A percentile compares a stretch with the other conserved stretches of the same genome.
phyloP scores from a whole-genome alignment of 2,329 filamentous ascomycete genomes.

The Apiospora saccharicola region DNA sequence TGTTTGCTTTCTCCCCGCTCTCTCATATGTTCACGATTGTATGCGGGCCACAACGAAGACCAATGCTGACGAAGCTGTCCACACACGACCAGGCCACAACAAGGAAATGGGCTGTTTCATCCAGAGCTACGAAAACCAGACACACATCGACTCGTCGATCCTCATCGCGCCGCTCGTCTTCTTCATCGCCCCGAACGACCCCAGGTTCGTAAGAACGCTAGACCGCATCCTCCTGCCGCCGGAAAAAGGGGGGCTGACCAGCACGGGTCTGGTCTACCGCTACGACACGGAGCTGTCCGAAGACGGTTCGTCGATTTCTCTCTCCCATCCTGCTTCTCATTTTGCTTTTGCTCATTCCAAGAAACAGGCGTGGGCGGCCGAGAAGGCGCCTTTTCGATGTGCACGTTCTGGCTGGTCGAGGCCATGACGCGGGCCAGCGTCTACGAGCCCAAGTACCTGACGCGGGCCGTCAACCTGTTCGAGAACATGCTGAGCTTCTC shows the following conservation, averaged over 20 bases:
- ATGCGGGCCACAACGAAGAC: no score
- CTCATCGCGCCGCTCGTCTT: slow-evolving; percentile 81
- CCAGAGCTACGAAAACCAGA: slow-evolving; percentile 77
- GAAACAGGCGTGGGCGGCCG: slow-evolving; percentile 5
- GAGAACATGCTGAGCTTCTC: slow-evolving; percentile 81
- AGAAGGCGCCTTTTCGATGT: slow-evolving; percentile 66
- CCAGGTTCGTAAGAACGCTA: slow-evolving; percentile 75
- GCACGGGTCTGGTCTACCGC: slow-evolving; percentile 77
- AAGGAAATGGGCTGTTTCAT: slow-evolving; percentile 72
- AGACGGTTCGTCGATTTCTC: slow-evolving; percentile 61
- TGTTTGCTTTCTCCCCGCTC: not conserved
- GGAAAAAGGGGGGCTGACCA: slow-evolving; percentile 78
- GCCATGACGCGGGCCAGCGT: slow-evolving; percentile 73
- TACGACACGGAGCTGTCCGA: slow-evolving; percentile 75
- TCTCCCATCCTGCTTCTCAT: not conserved
- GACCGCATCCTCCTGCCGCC: slow-evolving; percentile 75
- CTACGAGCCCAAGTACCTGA: slow-evolving; percentile 71
- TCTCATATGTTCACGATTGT: no score
- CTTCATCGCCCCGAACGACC: slow-evolving; percentile 80
- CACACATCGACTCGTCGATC: slow-evolving; percentile 76
- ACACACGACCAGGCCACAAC: slow-evolving; percentile 65
- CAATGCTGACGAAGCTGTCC: not conserved
- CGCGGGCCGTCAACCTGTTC: slow-evolving; percentile 71
- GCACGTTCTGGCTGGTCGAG: slow-evolving; percentile 84
- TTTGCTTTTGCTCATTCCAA: not conserved